Evolutionary conservation across 768 basidiomycete genomes (phyloP).

Genomic region (Calvatia gigantea): DNA sequence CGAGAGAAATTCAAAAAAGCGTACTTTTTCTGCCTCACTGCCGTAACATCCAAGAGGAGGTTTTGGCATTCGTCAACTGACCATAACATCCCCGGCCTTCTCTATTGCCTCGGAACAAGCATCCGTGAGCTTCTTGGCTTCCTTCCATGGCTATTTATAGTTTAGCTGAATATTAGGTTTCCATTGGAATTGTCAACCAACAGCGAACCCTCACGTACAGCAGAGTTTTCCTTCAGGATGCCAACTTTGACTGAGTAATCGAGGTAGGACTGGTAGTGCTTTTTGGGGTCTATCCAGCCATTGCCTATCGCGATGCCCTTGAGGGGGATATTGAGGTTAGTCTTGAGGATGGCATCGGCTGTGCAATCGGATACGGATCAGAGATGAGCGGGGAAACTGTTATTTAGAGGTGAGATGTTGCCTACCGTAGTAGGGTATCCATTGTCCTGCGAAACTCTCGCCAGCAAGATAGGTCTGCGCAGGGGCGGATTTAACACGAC

Average conservation of each 20-base stretch:
- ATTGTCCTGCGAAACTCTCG: conserved; percentile 97
- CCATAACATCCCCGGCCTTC: conserved; percentile 51
- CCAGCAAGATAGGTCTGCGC: conserved; percentile 90
- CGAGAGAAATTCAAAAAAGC: conserved; percentile 11
- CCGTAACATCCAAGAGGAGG: conserved; percentile 45
- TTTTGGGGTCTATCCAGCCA: conserved; percentile 91
- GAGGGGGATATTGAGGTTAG: conserved; percentile 57
- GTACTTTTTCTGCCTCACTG: conserved; percentile 38
- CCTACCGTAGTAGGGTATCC: conserved; percentile 91
- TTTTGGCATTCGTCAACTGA: conserved; percentile 54
- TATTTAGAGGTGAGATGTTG: conserved; percentile 6
- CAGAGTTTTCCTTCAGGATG: conserved; percentile 66
- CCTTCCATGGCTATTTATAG: conserved; percentile 53
- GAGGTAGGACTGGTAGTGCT: conserved; percentile 87
- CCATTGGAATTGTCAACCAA: neutral
- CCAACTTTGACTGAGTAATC: conserved; percentile 83
- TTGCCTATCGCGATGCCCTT: conserved; percentile 91
- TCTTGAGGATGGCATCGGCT: conserved; percentile 78
- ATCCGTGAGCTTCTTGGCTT: conserved; percentile 53
- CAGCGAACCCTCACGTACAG: conserved; percentile 38
- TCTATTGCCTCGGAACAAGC: conserved; percentile 50
- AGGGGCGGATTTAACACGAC: neutral
- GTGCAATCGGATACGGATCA: conserved; percentile 9
- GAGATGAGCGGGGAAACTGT: neutral
- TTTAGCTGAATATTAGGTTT: conserved; percentile 1